Percentiles rank a stretch among this genome's conserved stretches.
Conservation (phyloP, 139 green algal species). For the Tetraselmis chui region DNA sequence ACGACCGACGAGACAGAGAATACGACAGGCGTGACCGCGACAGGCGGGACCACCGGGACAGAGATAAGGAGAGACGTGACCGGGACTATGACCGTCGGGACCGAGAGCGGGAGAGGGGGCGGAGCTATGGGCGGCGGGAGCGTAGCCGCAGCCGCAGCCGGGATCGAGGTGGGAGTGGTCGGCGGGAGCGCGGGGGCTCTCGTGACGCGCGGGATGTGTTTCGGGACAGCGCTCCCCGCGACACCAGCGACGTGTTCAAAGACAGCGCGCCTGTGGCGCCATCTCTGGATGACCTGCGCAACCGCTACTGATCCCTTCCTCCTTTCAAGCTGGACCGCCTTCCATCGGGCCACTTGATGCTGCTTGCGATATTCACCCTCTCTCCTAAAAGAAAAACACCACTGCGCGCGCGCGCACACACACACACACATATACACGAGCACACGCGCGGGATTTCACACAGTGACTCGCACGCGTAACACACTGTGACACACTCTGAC, state of each 20-base stretch:
- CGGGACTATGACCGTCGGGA: neutral
- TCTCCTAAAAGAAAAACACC: no score
- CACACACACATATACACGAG: no score
- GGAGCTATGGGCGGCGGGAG: no score
- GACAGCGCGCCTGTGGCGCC: neutral
- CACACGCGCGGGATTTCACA: no score
- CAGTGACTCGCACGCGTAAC: no score
- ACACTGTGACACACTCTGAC: no score
- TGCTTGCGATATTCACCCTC: no score
- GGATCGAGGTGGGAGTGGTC: neutral
- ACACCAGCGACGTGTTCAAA: neutral
- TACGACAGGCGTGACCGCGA: neutral
- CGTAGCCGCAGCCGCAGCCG: neutral
- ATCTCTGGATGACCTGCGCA: neutral
- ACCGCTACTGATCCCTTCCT: neutral
- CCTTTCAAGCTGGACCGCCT: no score
- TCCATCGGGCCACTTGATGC: no score
- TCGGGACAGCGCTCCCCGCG: neutral
- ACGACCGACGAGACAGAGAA: no score
- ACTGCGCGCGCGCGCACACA: no score
- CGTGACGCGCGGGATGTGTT: neutral
- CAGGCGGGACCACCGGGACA: neutral
- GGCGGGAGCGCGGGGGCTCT: neutral
- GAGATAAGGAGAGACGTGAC: neutral
- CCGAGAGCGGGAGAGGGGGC: neutral